Evolutionary conservation across 305 asterid genomes (phyloP).

Genomic region (Petunia hybrid): DNA sequence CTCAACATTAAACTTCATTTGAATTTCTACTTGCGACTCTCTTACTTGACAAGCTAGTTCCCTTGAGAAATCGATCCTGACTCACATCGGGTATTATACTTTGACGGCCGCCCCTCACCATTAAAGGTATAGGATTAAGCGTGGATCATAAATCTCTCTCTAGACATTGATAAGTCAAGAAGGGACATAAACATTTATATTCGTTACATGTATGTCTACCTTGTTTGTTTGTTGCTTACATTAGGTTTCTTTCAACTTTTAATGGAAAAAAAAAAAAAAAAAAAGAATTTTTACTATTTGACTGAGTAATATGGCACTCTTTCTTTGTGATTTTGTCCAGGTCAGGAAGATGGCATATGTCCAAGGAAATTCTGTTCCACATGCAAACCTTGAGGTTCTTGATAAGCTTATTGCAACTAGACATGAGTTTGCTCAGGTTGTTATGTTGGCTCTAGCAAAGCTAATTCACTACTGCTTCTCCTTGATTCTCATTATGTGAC

Average conservation of each 20-base stretch:
- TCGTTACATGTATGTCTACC: background rate
- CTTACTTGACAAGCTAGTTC: too few species aligned
- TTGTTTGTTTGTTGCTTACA: slow-evolving; percentile 8
- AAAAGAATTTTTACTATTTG: background rate
- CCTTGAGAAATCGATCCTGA: too few species aligned
- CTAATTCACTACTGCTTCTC: slow-evolving; percentile 17
- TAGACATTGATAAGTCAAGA: slow-evolving; percentile 1
- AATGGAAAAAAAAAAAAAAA: background rate
- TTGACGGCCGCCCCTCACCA: too few species aligned
- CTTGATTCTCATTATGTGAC: slow-evolving; percentile 24
- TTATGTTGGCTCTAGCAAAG: slow-evolving; percentile 7
- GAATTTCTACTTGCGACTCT: too few species aligned
- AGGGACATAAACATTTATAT: slow-evolving; percentile 19
- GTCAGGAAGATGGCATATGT: slow-evolving; percentile 84
- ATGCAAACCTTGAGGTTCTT: slow-evolving; percentile 80
- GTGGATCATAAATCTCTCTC: background rate
- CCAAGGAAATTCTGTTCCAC: slow-evolving; percentile 81
- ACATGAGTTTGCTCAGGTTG: slow-evolving; percentile 93
- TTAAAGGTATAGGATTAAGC: too few species aligned
- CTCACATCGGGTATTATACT: too few species aligned
- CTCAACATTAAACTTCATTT: too few species aligned
- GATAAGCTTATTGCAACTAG: slow-evolving; percentile 92
- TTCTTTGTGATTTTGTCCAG: slow-evolving; percentile 51
- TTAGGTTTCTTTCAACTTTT: background rate
- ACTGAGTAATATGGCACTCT: background rate